These are phyloP conservation scores for Dioszegia hungarica DNA, from an alignment of 768 basidiomycete species.

Conservation along the genomic window DNA sequence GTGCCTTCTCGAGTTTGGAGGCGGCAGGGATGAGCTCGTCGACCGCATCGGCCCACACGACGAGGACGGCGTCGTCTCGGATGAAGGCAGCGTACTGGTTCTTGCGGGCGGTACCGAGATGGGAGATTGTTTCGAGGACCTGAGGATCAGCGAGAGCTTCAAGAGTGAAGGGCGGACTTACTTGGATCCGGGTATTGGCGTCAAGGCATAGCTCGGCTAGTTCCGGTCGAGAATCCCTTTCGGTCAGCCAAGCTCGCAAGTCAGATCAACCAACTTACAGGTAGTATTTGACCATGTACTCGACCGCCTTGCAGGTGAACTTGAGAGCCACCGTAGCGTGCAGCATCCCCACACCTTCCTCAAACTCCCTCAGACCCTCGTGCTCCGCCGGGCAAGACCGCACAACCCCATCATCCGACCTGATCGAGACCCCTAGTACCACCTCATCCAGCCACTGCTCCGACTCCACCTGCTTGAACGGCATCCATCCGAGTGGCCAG, in stretches of 20 bases:
- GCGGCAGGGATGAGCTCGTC: conserved; percentile 62
- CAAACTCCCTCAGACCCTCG: conserved; percentile 67
- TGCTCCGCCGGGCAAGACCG: conserved; percentile 81
- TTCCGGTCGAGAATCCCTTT: conserved; percentile 1
- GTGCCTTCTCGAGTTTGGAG: conserved; percentile 57
- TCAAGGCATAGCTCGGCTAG: conserved; percentile 53
- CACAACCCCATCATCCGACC: conserved; percentile 12
- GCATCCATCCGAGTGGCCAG: conserved; percentile 9
- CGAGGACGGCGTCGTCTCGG: conserved; percentile 72
- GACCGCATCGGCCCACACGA: conserved; percentile 76
- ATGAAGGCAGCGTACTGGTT: conserved; percentile 84
- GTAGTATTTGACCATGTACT: conserved; percentile 10
- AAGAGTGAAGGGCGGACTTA: not conserved
- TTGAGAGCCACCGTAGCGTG: conserved; percentile 72
- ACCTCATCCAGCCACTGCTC: conserved; percentile 1
- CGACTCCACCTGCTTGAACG: not conserved
- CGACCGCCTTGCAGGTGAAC: conserved; percentile 56
- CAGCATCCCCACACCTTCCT: conserved; percentile 64
- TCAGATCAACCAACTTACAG: conserved; percentile 48
- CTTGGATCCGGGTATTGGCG: conserved; percentile 69
- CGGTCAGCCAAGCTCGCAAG: no score
- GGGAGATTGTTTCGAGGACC: conserved; percentile 67
- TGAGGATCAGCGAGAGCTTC: conserved; percentile 31
- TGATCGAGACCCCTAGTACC: conserved; percentile 11
- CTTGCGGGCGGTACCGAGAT: conserved; percentile 69